Evolutionary conservation across 257 asterid genomes (phyloP).

Genomic region (Solanum acaule): DNA sequence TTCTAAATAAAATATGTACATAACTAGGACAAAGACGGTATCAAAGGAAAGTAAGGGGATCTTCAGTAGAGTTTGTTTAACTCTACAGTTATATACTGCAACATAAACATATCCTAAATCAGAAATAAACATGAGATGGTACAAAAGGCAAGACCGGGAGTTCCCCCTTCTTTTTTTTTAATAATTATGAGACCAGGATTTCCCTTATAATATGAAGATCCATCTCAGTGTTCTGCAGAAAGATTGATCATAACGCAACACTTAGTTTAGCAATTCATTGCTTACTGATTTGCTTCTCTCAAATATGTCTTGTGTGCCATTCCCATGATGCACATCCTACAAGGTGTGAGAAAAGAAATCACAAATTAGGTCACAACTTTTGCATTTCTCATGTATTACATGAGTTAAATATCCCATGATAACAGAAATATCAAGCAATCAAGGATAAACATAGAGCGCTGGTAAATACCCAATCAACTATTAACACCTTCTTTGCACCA

Average conservation of each 20-base stretch:
- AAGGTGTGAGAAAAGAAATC: constrained; percentile 6
- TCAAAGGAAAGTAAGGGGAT: neutral
- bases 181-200: neutral
- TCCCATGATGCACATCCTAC: constrained; percentile 99
- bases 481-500: constrained; percentile 91
- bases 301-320: constrained; percentile 97
- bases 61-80: neutral
- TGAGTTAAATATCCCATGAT: neutral
- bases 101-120: neutral
- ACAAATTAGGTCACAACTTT: neutral
- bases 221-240: neutral
- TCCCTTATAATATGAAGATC: neutral
- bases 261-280: neutral
- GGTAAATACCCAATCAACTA: constrained; percentile 83
- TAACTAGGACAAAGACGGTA: neutral
- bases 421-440: neutral
- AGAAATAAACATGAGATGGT: neutral
- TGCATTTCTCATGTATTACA: neutral
- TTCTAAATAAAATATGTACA: neutral
- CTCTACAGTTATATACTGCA: neutral
- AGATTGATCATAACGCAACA: neutral
- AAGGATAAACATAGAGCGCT: neutral
- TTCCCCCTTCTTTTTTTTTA: neutral
- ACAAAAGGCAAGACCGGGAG: neutral
- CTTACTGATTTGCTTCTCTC: constrained; percentile 81